phyloP scores from a whole-genome alignment of 2,329 filamentous ascomycete genomes.

The Mollisiaceae sp. region DNA sequence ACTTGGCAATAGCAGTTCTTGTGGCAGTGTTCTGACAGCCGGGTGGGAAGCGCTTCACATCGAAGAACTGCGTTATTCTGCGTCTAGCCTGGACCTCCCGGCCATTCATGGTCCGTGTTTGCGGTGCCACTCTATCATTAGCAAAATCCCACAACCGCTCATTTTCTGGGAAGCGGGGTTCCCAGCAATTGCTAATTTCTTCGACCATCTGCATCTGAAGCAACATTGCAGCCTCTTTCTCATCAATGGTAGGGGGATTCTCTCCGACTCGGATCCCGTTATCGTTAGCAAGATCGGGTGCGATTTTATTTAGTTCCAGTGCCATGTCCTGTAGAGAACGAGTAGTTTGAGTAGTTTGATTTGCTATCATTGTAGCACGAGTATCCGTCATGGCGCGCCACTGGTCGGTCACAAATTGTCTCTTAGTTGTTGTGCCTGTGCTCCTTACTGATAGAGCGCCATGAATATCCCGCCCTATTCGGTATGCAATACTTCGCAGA shows the following conservation, averaged over 20 bases:
- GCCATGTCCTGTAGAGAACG: slow-evolving; percentile 26
- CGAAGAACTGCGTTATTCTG: slow-evolving; percentile 30
- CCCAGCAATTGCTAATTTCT: slow-evolving; percentile 39
- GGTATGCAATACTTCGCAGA: slow-evolving; percentile 30
- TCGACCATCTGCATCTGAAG: slow-evolving; percentile 37
- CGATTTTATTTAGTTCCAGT: slow-evolving; percentile 28
- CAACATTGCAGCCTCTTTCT: not conserved
- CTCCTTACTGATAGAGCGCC: not conserved
- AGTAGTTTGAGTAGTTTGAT: not conserved
- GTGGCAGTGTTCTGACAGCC: slow-evolving; percentile 29
- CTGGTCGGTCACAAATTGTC: slow-evolving; percentile 1
- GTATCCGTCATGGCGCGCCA: not conserved
- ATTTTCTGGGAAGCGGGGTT: slow-evolving; percentile 35
- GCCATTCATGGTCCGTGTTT: not conserved
- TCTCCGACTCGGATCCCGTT: slow-evolving; percentile 11
- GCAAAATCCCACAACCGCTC: slow-evolving; percentile 41
- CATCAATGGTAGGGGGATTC: not conserved
- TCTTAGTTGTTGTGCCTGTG: not conserved
- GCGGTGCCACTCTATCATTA: slow-evolving; percentile 10
- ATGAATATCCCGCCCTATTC: slow-evolving; percentile 32
- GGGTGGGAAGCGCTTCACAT: slow-evolving; percentile 33
- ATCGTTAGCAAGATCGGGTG: slow-evolving; percentile 33
- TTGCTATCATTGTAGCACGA: not conserved
- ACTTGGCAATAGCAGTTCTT: slow-evolving; percentile 25
- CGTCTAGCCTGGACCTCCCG: slow-evolving; percentile 8